Evolutionary conservation across 208 protist genomes (phyloP).

Genomic region (Leishmania turanica): DNA sequence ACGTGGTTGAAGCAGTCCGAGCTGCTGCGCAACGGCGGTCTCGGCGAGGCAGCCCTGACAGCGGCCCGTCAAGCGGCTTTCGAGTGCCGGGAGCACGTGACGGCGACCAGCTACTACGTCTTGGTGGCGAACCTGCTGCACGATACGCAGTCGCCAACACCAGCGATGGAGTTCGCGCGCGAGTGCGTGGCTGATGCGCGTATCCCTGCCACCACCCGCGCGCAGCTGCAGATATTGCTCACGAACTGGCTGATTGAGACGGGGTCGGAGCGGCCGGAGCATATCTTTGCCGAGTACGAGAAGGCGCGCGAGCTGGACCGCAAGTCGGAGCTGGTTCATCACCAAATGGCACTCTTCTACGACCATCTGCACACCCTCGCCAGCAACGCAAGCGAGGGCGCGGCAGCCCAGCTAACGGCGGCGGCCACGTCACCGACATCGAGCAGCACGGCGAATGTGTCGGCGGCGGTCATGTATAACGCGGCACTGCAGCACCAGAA

Average conservation of each 20-base stretch:
- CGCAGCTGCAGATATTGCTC: conserved; percentile 74
- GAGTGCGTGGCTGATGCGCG: conserved; percentile 32
- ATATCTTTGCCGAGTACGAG: conserved; percentile 85
- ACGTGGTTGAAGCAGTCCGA: conserved; percentile 87
- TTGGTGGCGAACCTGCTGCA: conserved; percentile 88
- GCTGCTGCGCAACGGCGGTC: conserved; percentile 72
- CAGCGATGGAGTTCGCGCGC: conserved; percentile 86
- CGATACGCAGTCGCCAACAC: conserved; percentile 70
- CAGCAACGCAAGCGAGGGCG: conserved; percentile 24
- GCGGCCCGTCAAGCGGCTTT: conserved; percentile 69
- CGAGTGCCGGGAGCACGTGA: conserved; percentile 27
- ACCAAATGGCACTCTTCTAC: conserved; percentile 94
- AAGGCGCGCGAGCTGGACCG: conserved; percentile 55
- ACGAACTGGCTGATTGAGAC: conserved; percentile 84
- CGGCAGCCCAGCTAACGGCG: conserved; percentile 23
- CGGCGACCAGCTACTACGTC: conserved; percentile 61
- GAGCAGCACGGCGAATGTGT: neutral
- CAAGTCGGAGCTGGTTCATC: conserved; percentile 89
- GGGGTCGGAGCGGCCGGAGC: conserved; percentile 69
- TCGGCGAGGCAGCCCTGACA: conserved; percentile 75
- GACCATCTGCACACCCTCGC: conserved; percentile 76
- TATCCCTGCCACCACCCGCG: conserved; percentile 38
- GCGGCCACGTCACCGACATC: neutral
- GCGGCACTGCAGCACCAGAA: conserved; percentile 28
- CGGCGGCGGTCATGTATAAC: conserved; percentile 21